Evolutionary conservation across 192 early-diverging fungal species (phyloP).

Genomic region (Linnemannia zychae): DNA sequence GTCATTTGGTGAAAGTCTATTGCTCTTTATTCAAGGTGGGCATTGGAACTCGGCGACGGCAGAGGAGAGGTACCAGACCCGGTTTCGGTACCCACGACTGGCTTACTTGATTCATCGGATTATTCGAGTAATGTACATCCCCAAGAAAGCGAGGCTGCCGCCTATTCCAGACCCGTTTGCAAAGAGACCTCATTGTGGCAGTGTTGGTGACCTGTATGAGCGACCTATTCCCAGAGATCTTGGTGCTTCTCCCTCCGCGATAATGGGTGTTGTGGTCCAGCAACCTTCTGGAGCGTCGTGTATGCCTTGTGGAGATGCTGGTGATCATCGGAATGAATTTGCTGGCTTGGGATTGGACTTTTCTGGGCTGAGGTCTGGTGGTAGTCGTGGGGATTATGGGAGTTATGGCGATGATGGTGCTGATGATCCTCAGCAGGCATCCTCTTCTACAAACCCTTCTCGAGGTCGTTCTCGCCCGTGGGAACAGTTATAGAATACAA

Average conservation of each 20-base stretch:
- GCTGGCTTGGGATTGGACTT: not conserved
- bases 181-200: not conserved
- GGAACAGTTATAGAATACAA: not conserved
- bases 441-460: not conserved
- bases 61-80: conserved; percentile 22
- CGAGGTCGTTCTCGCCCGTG: not conserved
- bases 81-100: conserved; percentile 25
- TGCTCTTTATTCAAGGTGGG: not conserved
- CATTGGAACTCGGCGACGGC: not conserved
- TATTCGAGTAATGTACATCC: conserved; percentile 22
- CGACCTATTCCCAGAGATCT: not conserved
- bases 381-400: not conserved
- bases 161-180: conserved; percentile 27
- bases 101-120: conserved; percentile 39
- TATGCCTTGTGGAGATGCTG: not conserved
- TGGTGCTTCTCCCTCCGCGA: not conserved
- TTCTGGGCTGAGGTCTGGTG: not conserved
- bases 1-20: not conserved
- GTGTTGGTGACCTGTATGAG: conserved; percentile 4
- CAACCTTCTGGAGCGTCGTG: not conserved
- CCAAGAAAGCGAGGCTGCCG: conserved; percentile 20
- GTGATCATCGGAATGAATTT: not conserved
- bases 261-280: not conserved
- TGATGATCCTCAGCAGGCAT: not conserved
- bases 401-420: not conserved